phyloP scores from a whole-genome alignment of 2,329 filamentous ascomycete species.

The Chaetomium strumarium region DNA sequence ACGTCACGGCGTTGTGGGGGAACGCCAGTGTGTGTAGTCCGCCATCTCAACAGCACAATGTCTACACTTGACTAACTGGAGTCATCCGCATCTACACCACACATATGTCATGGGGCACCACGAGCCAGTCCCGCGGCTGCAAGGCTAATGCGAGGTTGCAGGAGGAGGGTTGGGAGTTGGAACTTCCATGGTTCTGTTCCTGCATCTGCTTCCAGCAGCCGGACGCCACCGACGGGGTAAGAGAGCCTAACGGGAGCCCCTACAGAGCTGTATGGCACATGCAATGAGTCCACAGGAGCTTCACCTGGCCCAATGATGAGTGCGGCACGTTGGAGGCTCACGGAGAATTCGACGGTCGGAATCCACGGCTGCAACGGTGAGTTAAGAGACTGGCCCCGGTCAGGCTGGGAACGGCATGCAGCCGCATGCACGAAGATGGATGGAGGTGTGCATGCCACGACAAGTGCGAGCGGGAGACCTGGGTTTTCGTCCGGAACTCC shows the following conservation, averaged over 20 bases:
- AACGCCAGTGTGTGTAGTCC: slow-evolving; percentile 3
- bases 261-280: slow-evolving; percentile 23
- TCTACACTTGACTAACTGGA: slow-evolving; percentile 3
- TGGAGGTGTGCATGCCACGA: slow-evolving; percentile 4
- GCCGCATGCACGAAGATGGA: slow-evolving; percentile 8
- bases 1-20: slow-evolving; percentile 9
- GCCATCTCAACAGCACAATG: slow-evolving; percentile 6
- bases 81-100: not conserved
- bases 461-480: not conserved
- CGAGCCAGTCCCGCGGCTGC: slow-evolving; percentile 19
- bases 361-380: slow-evolving; percentile 18
- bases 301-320: slow-evolving; percentile 10
- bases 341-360: slow-evolving; percentile 10
- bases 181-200: no score
- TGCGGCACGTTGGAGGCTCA: not conserved
- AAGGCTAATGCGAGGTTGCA: slow-evolving; percentile 15
- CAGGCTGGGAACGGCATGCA: slow-evolving; percentile 18
- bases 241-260: slow-evolving; percentile 17
- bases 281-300: slow-evolving; percentile 14
- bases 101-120: not conserved
- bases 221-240: slow-evolving; percentile 1
- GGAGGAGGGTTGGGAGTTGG: not conserved
- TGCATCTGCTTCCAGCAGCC: slow-evolving; percentile 6
- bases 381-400: slow-evolving; percentile 13
- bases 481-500: slow-evolving; percentile 2